phyloP scores from a whole-genome alignment of 2,329 filamentous ascomycete genomes.

The Ascocoryne sarcoides region DNA sequence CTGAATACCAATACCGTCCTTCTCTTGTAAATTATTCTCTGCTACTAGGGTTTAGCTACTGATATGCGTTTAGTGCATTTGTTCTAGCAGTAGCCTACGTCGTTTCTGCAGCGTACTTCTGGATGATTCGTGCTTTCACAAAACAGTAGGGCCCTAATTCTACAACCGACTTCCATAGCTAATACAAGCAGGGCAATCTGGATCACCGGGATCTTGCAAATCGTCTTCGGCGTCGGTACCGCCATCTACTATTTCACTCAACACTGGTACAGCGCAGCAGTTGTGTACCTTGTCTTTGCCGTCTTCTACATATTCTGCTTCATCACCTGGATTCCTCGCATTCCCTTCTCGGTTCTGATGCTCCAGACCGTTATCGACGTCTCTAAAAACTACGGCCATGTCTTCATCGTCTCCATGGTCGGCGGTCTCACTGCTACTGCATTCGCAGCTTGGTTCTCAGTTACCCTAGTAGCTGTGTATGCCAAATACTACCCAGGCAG shows the following conservation, averaged over 20 bases:
- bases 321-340: slow-evolving; percentile 79
- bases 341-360: slow-evolving; percentile 88
- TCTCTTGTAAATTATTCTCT: slow-evolving; percentile 47
- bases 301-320: slow-evolving; percentile 76
- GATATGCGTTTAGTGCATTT: slow-evolving; percentile 41
- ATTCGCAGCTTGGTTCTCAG: slow-evolving; percentile 76
- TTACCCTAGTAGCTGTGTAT: slow-evolving; percentile 81
- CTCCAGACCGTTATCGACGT: slow-evolving; percentile 79
- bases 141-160: slow-evolving; percentile 45
- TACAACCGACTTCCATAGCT: background rate
- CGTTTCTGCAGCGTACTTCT: slow-evolving; percentile 70
- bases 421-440: slow-evolving; percentile 69
- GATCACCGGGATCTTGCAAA: slow-evolving; percentile 83
- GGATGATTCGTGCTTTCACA: slow-evolving; percentile 65
- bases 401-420: slow-evolving; percentile 76
- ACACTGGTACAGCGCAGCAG: slow-evolving; percentile 72
- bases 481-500: slow-evolving; percentile 66
- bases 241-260: slow-evolving; percentile 77
- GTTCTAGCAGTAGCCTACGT: slow-evolving; percentile 65
- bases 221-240: slow-evolving; percentile 74
- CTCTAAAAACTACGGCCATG: slow-evolving; percentile 73
- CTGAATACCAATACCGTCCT: slow-evolving; percentile 80
- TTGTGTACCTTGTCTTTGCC: slow-evolving; percentile 79
- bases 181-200: slow-evolving; percentile 59
- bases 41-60: background rate